These are phyloP conservation scores for Colletotrichum trifolii DNA, from an alignment of 2,329 filamentous ascomycete genomes.

Conservation along the genomic window DNA sequence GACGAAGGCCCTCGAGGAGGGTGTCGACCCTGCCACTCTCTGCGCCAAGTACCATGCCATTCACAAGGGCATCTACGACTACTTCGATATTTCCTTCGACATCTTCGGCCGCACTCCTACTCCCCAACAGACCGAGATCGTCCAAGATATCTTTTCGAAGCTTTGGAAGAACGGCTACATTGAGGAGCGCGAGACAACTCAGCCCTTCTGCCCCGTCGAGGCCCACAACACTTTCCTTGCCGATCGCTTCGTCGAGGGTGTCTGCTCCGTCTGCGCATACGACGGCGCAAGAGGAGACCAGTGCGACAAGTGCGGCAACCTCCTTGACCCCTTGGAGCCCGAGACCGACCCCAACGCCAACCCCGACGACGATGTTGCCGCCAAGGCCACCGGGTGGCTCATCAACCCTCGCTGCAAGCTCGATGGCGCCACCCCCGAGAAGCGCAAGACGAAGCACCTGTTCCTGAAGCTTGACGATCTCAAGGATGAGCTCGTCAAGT, in stretches of 20 bases:
- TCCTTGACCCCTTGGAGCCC: slow-evolving; percentile 76
- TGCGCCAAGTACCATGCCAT: slow-evolving; percentile 94
- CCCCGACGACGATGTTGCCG: slow-evolving; percentile 45
- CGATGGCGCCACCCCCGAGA: slow-evolving; percentile 83
- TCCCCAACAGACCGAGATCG: slow-evolving; percentile 87
- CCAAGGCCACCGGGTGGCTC: slow-evolving; percentile 60
- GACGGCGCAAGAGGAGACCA: slow-evolving; percentile 79
- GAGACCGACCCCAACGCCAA: slow-evolving; percentile 48
- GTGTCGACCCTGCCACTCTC: slow-evolving; percentile 82
- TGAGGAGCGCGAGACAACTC: slow-evolving; percentile 85
- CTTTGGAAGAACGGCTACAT: slow-evolving; percentile 91
- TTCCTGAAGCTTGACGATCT: slow-evolving; percentile 89
- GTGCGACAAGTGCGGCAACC: slow-evolving; percentile 73
- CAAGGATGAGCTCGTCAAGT: slow-evolving; percentile 79
- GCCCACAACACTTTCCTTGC: slow-evolving; percentile 80
- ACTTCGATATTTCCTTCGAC: slow-evolving; percentile 96
- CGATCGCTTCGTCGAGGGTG: slow-evolving; percentile 87
- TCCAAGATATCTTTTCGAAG: slow-evolving; percentile 88
- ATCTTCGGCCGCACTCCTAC: slow-evolving; percentile 95
- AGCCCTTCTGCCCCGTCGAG: slow-evolving; percentile 83
- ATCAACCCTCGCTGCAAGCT: slow-evolving; percentile 93
- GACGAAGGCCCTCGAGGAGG: slow-evolving; percentile 92
- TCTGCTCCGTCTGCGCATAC: slow-evolving; percentile 79
- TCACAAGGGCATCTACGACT: slow-evolving; percentile 91
- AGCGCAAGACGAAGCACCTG: slow-evolving; percentile 87